Evolutionary conservation across 352 stramenopile species (phyloP), one percentile per base, ranked within the genome.

Genomic region (Globisporangium orthogonon): DNA sequence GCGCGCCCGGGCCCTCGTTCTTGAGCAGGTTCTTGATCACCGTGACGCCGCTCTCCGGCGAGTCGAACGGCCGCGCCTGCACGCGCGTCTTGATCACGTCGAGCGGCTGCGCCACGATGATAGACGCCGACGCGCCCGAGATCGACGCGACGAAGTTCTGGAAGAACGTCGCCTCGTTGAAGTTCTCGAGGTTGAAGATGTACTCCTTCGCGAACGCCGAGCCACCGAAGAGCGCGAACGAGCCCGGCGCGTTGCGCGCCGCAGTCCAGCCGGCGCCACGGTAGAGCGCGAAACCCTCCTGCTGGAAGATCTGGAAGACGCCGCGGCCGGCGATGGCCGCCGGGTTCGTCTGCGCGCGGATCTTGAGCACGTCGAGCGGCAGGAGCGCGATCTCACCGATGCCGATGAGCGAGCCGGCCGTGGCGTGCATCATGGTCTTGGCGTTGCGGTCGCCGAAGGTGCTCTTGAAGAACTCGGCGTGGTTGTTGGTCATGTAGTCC

Each of bases 1-100:
- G 83, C 56, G 89, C 91, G 43, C 78, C 74, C 9, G 83, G 60
- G 33, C 94, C 94, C 64, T 98, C 94, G 39, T 97, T 83, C 66
- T 94, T 85, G 54, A 98, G 83, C 66, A 98, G 73, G 67, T 97
- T 95, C 62, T 79, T 84, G 56, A 98, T 80, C 46, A 98, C 91
- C 45, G 80, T 76, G 60, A 87, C 75, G 56, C 94, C 94, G 59
- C 74, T 95, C 67, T 98, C 89, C 0, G 89, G 92, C 53, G 89
- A 97, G 72, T 98, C 88, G 65, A 98, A 98, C 44, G 91, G 77
- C 43, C 89, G 83, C 48, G 89, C 94, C 70, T 98, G 94, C 48
- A 98, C 86, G 58, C 94, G 83, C 45, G 93, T 98, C 77, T 98
- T 98, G 79, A 98, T 94, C 47, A 98, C 93, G 78, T 98, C 94